Evolutionary conservation across 768 basidiomycete species (phyloP).

Genomic region (Cubamyces sp.): DNA sequence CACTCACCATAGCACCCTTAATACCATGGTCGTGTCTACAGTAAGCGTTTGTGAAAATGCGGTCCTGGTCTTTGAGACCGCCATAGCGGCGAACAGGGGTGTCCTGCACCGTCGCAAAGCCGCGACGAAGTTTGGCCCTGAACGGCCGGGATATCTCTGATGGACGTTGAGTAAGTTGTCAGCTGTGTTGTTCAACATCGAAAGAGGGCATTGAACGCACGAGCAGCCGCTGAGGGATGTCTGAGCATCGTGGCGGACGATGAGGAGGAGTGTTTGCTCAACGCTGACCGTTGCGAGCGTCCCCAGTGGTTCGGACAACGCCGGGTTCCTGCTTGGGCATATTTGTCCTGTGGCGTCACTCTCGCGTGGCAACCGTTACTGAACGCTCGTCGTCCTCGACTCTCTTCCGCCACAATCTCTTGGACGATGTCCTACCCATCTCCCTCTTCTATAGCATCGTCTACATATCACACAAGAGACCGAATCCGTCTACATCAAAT

Average conservation of each 20-base stretch:
- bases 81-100: conserved; percentile 92
- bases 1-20: conserved; percentile 84
- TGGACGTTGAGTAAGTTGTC: not conserved
- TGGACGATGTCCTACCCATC: too few species aligned
- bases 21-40: conserved; percentile 88
- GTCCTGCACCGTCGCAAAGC: conserved; percentile 78
- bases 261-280: conserved; percentile 27
- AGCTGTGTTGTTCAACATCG: not conserved
- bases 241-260: conserved; percentile 37
- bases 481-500: too few species aligned
- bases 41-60: conserved; percentile 92
- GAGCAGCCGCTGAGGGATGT: conserved; percentile 32
- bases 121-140: conserved; percentile 35
- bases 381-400: too few species aligned
- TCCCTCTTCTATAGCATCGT: not conserved
- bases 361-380: not conserved
- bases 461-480: too few species aligned
- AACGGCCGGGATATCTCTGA: conserved; percentile 35
- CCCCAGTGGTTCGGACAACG: conserved; percentile 24
- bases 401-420: too few species aligned
- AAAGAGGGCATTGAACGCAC: conserved; percentile 23
- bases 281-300: conserved; percentile 16
- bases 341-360: conserved; percentile 17
- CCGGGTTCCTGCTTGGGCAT: conserved; percentile 22
- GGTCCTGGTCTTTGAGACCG: conserved; percentile 92